Evolutionary conservation across 495 filamentous ascomycete species (phyloP).

Genomic region (Xylaria cubensis): DNA sequence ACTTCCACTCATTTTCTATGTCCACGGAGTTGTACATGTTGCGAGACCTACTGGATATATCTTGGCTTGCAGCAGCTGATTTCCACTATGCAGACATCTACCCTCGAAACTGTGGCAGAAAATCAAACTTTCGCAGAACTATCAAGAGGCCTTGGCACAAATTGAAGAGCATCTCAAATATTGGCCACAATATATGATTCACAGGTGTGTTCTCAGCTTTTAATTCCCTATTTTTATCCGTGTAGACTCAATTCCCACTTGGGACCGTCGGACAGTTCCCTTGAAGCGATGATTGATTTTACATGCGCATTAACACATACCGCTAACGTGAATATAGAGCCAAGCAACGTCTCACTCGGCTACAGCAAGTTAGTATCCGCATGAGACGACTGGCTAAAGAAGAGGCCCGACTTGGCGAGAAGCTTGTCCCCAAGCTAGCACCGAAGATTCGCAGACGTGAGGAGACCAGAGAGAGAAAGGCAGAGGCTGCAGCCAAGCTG

Average conservation of each 20-base stretch:
- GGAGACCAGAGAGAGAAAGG: slow-evolving; percentile 91
- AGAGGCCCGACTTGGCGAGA: slow-evolving; percentile 90
- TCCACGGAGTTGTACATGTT: not conserved
- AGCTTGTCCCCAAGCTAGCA: slow-evolving; percentile 85
- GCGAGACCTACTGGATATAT: not conserved
- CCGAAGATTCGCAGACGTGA: slow-evolving; percentile 91
- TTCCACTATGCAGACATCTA: slow-evolving; percentile 68
- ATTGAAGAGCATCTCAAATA: slow-evolving; percentile 89
- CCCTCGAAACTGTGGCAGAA: slow-evolving; percentile 95
- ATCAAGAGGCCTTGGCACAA: slow-evolving; percentile 83
- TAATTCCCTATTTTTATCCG: not conserved
- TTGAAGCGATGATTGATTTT: not conserved
- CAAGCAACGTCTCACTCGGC: slow-evolving; percentile 91
- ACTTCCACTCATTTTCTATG: not conserved
- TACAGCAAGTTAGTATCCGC: slow-evolving; percentile 91
- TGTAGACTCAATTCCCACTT: not conserved
- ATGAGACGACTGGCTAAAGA: slow-evolving; percentile 84
- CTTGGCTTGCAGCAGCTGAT: slow-evolving; percentile 1
- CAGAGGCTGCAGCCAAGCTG: slow-evolving; percentile 90
- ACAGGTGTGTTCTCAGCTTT: slow-evolving; percentile 64
- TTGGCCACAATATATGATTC: slow-evolving; percentile 94
- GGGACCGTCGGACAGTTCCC: not conserved
- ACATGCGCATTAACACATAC: not conserved
- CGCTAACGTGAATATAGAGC: slow-evolving; percentile 43
- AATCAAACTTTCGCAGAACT: slow-evolving; percentile 88